Evolutionary conservation across 2,329 filamentous ascomycete species (phyloP).

Genomic region (Tolypocladium sp.): DNA sequence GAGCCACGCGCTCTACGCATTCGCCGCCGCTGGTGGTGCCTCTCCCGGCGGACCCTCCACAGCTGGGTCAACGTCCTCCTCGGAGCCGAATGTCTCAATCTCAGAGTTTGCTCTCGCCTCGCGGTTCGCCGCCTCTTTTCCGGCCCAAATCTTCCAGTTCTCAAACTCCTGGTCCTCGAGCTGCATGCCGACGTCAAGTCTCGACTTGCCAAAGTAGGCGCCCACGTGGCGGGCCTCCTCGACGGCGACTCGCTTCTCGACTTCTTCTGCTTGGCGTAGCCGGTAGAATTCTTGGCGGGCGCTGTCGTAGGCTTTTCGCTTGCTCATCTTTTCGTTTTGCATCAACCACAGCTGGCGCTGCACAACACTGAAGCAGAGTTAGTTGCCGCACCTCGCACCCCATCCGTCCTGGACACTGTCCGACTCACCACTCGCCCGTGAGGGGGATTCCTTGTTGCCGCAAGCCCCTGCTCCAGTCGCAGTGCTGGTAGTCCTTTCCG

Average conservation of each 20-base stretch:
- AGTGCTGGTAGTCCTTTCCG: conserved; percentile 67
- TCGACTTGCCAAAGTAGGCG: conserved; percentile 76
- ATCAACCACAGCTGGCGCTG: conserved; percentile 87
- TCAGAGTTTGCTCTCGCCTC: conserved; percentile 30
- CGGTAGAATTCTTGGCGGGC: conserved; percentile 87
- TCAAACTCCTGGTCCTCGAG: conserved; percentile 76
- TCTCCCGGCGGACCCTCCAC: conserved; percentile 13
- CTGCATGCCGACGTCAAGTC: conserved; percentile 67
- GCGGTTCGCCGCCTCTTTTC: conserved; percentile 31
- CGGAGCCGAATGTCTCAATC: conserved; percentile 32
- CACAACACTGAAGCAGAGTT: conserved; percentile 57
- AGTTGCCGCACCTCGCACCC: conserved; percentile 2
- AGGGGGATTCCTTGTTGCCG: conserved; percentile 66
- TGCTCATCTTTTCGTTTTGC: conserved; percentile 50
- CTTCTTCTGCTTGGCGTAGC: conserved; percentile 71
- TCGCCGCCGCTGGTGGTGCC: neutral
- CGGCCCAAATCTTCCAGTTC: conserved; percentile 76
- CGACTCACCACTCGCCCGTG: conserved; percentile 70
- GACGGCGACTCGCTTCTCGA: conserved; percentile 70
- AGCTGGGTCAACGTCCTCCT: conserved; percentile 17
- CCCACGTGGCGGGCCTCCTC: conserved; percentile 84
- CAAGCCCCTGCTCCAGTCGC: conserved; percentile 71
- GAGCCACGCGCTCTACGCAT: neutral
- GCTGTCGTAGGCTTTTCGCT: conserved; percentile 69
- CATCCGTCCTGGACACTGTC: neutral